phyloP scores from a whole-genome alignment of 1,284 basidiomycete genomes.

The Malassezia furfur region DNA sequence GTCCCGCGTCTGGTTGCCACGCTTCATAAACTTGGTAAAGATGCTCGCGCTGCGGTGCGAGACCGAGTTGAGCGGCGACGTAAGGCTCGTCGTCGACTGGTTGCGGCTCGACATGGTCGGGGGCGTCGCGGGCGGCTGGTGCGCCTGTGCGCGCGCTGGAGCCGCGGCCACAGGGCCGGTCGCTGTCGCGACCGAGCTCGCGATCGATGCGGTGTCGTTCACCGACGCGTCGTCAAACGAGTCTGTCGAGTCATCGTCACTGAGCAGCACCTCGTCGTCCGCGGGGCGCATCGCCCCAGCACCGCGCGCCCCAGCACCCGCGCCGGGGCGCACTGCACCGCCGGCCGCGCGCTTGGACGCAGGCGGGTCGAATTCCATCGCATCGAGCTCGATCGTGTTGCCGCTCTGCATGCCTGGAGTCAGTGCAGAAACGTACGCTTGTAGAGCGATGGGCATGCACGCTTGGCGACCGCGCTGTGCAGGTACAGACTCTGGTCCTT shows the following conservation, averaged over 20 bases:
- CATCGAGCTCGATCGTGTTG: slow-evolving; percentile 8
- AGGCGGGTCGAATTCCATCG: slow-evolving; percentile 9
- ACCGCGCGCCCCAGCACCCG: background rate
- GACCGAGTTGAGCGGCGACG: background rate
- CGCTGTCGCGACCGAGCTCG: background rate
- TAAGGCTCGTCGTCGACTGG: background rate
- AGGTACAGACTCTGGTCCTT: slow-evolving; percentile 10
- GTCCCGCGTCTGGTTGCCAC: background rate
- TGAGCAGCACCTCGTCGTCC: background rate
- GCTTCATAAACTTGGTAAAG: slow-evolving; percentile 6
- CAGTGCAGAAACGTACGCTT: slow-evolving; percentile 3
- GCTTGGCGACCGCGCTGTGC: slow-evolving; percentile 11
- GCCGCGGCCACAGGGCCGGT: background rate
- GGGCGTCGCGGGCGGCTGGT: background rate
- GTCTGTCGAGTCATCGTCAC: background rate
- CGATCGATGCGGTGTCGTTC: background rate
- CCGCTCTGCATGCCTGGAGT: slow-evolving; percentile 4
- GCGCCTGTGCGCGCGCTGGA: background rate
- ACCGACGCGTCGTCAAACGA: slow-evolving; percentile 5
- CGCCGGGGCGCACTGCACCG: background rate
- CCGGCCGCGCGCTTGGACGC: background rate
- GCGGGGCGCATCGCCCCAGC: background rate
- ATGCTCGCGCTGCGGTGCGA: background rate
- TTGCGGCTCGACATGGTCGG: background rate
- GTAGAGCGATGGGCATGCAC: slow-evolving; percentile 9